These are phyloP conservation scores for Westerdykella aurantiaca DNA, from an alignment of 2,329 filamentous ascomycete genomes.

Conservation along the genomic window DNA sequence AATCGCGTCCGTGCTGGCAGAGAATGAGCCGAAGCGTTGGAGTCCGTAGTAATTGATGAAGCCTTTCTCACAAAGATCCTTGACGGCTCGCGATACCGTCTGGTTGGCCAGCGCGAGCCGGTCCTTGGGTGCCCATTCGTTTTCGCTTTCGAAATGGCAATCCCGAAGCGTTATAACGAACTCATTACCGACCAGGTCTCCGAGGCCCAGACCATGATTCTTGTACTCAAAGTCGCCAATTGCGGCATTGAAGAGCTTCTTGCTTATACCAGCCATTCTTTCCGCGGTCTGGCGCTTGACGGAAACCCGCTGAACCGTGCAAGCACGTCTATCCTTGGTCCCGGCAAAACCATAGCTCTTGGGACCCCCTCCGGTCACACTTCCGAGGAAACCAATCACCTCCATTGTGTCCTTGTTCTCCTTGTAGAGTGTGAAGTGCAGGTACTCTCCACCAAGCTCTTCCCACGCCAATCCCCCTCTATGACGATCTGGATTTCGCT, in stretches of 20 bases:
- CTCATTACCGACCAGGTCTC: constrained; percentile 82
- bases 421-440: constrained; percentile 92
- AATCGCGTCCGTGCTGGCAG: constrained; percentile 76
- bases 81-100: constrained; percentile 55
- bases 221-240: constrained; percentile 79
- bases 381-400: constrained; percentile 68
- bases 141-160: constrained; percentile 56
- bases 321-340: constrained; percentile 84
- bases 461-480: constrained; percentile 50
- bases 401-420: constrained; percentile 98
- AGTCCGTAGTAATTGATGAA: constrained; percentile 98
- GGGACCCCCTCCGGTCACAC: constrained; percentile 61
- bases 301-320: constrained; percentile 77
- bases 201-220: constrained; percentile 66
- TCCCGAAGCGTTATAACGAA: constrained; percentile 90
- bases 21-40: constrained; percentile 90
- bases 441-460: constrained; percentile 68
- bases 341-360: constrained; percentile 77
- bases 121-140: constrained; percentile 27
- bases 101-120: constrained; percentile 44
- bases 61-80: constrained; percentile 64
- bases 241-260: constrained; percentile 53
- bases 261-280: constrained; percentile 60
- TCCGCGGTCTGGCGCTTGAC: constrained; percentile 56
- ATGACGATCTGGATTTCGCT: constrained; percentile 19